These are phyloP conservation scores for Odontarrhena argentea DNA, from an alignment of 345 rosid genomes.

Conservation along the genomic window DNA sequence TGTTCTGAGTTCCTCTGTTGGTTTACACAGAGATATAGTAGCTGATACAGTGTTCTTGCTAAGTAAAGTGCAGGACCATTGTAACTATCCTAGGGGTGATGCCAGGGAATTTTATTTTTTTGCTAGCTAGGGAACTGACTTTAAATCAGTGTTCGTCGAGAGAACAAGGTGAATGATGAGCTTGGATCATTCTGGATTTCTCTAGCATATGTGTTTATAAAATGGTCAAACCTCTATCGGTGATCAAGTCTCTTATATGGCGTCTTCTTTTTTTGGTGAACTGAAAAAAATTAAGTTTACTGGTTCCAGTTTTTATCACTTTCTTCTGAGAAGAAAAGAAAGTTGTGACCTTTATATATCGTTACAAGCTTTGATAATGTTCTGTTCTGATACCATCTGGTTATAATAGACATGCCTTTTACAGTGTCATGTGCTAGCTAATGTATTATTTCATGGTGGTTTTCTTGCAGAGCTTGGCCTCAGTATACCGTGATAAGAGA, in stretches of 20 bases:
- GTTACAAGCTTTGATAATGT: slow-evolving; percentile 22
- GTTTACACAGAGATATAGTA: neutral
- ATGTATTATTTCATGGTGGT: neutral
- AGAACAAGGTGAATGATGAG: neutral
- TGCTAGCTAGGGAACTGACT: too few species aligned
- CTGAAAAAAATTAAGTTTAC: neutral
- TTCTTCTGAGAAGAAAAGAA: neutral
- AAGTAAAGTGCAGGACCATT: neutral
- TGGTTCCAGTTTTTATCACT: neutral
- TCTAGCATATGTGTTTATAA: neutral
- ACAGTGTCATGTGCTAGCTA: slow-evolving; percentile 19
- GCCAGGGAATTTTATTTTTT: too few species aligned
- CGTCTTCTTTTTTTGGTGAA: neutral
- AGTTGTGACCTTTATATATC: neutral
- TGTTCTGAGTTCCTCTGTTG: neutral
- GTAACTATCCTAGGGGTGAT: neutral
- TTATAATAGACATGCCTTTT: neutral
- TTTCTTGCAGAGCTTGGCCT: slow-evolving; percentile 62
- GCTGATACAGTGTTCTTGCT: slow-evolving; percentile 2
- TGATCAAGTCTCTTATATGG: neutral
- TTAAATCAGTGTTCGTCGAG: too few species aligned
- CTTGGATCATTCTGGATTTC: neutral
- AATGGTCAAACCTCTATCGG: neutral
- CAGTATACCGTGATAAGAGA: slow-evolving; percentile 59
- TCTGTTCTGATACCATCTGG: neutral